phyloP scores from a whole-genome alignment of 805 yeast genomes.

The Wickerhamomyces silvicola region DNA sequence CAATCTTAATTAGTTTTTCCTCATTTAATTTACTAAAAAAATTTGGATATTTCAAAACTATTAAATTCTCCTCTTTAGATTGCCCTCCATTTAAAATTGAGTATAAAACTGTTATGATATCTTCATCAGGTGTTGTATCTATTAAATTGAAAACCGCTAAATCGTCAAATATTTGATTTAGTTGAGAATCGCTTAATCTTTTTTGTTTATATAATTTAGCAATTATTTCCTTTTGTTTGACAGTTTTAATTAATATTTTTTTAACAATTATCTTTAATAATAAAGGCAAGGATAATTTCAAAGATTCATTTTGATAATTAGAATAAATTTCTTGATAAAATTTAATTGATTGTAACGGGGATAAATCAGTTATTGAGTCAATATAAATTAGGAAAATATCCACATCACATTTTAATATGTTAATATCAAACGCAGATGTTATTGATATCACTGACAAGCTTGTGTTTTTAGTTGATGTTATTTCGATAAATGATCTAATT shows the following conservation, averaged over 20 bases:
- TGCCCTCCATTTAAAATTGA: conserved; percentile 2
- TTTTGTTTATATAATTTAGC: conserved; percentile 1
- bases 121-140: neutral
- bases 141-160: conserved; percentile 6
- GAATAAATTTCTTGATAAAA: conserved; percentile 4
- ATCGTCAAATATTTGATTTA: conserved; percentile 11
- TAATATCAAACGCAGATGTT: conserved; percentile 9
- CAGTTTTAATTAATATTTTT: conserved; percentile 15
- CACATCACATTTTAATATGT: conserved; percentile 9
- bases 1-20: conserved; percentile 4
- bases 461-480: conserved; percentile 11
- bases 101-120: conserved; percentile 3
- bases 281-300: conserved; percentile 5
- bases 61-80: conserved; percentile 9
- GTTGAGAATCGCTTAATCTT: conserved; percentile 1
- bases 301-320: conserved; percentile 2
- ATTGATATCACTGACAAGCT: conserved; percentile 18
- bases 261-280: conserved; percentile 11
- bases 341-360: conserved; percentile 3
- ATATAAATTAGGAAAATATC: conserved; percentile 18
- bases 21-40: conserved; percentile 15
- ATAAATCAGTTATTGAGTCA: conserved; percentile 15
- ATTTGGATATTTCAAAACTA: conserved; percentile 14
- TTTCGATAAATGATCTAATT: conserved; percentile 6
- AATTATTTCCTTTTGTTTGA: conserved; percentile 11